Evolutionary conservation across 2,329 filamentous ascomycete genomes (phyloP), one percentile per base, ranked within the genome.

Genomic region (Drechslerella dactyloides): DNA sequence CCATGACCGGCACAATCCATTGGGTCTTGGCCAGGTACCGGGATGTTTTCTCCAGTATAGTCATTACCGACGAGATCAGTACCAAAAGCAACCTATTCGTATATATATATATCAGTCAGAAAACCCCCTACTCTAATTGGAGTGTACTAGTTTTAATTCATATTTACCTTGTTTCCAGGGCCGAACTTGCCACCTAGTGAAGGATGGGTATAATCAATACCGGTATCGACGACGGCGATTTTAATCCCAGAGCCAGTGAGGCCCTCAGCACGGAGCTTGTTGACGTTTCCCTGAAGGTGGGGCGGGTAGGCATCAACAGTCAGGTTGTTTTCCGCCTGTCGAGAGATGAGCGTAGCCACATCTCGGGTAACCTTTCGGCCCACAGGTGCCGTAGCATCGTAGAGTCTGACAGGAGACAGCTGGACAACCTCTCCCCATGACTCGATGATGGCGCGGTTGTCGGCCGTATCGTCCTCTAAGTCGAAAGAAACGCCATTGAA

Each of bases 1-100:
- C 75, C 75, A 42, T 76, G 75, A 30, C 75, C 75, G 40, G 73
- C 68, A 37, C 75, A 76, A 37, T 76, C 75, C 42, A 74, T 62
- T 52, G 75, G 74, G 42, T 76, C 75, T 40, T 69, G 19, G 33
- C 76, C 68, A 27, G 73, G 73, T 46, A 63, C 53, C 40, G 75
- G 75, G 37, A 44, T 64, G 19, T 70, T 44, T 2, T 19, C 15
- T 1, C 74, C 74, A 21, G 17, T 42, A 35, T 74, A 75, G 30
- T 53, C 62, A 33, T 76, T 74, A 11, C 75, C 75, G 8, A 76
- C 75, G 40, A 76, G 61, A 64, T 76, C 75, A 10, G 53, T 72
- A 46, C 75, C 75, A 19, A 74, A 74, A 33, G 60, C 50, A 19
- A 72, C 68, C 50, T 53, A 53, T 11, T 11, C 4, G 24, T 21